Evolutionary conservation across 495 filamentous ascomycete species (phyloP).

Genomic region (Trichoderma virens): DNA sequence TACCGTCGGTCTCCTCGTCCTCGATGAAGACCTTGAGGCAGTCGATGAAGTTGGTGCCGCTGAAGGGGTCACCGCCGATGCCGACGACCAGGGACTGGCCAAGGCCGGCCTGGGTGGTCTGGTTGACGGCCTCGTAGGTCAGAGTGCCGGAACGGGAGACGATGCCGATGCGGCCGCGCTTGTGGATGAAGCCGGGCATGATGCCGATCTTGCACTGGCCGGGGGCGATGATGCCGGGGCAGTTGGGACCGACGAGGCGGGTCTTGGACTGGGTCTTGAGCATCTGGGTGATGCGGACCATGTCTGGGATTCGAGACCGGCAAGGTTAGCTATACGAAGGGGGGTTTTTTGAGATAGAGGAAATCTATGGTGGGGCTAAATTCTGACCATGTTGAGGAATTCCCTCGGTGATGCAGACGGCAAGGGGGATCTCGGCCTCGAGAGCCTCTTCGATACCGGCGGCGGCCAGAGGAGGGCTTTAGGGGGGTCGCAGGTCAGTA

Average conservation of each 20-base stretch:
- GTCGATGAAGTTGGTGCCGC: conserved; percentile 99
- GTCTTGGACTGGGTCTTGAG: conserved; percentile 97
- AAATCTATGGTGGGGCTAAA: neutral
- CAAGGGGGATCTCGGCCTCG: conserved; percentile 79
- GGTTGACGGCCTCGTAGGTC: conserved; percentile 99
- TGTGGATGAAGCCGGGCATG: conserved; percentile 99
- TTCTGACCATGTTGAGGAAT: conserved; percentile 88
- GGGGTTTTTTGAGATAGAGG: no score
- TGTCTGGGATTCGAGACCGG: conserved; percentile 49
- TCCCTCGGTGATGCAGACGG: conserved; percentile 97
- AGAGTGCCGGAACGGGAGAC: conserved; percentile 97
- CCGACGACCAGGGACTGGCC: conserved; percentile 97
- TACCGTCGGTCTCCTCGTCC: conserved; percentile 95
- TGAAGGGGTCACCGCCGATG: conserved; percentile 98
- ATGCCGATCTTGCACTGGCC: conserved; percentile 99
- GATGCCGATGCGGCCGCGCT: conserved; percentile 96
- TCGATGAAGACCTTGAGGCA: conserved; percentile 94
- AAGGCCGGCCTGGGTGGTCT: conserved; percentile 93
- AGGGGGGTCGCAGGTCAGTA: conserved; percentile 8
- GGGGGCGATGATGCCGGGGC: conserved; percentile 93
- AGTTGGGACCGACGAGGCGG: conserved; percentile 93
- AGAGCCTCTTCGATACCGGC: conserved; percentile 96
- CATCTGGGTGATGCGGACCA: conserved; percentile 98
- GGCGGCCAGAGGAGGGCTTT: conserved; percentile 81
- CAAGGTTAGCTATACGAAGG: neutral